Evolutionary conservation across 768 basidiomycete genomes (phyloP), one percentile per base, ranked within the genome.

Genomic region (Cystoderma amianthinum): DNA sequence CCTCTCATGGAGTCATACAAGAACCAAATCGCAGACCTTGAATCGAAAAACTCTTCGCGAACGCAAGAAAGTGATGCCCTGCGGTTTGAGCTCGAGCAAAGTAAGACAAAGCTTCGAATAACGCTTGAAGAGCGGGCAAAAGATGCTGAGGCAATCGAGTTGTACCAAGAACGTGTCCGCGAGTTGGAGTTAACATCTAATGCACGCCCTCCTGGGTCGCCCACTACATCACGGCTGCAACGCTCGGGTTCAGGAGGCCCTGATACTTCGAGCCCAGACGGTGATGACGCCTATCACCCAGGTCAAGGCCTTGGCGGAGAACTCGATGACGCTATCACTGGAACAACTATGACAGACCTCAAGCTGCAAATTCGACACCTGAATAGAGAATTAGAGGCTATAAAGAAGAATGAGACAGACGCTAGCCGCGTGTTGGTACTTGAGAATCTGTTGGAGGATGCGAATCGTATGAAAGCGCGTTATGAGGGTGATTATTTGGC

Each of bases 1-100:
- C 86, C 86, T 3, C 71, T 95, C 30, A 84, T 93, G 77, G 95
- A 97, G 47, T 87, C 82, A 1, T 95, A 96, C 68, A 94, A 90
- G 60, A 74, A 66, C 36, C 91, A 94, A 51, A 85, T 96, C 41
- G 68, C 77, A 13, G 81, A 88, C 15, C 72, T 95, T 15, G 94
- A 96, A 57, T 53, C 70, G 17, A 89, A 88, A 58, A 63, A 69
- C 35, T 78, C 85, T 0, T 48, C 71, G 2, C 78, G 80, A 32
- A 71, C 68, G 24, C 79, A 86, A 51, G 85, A 94, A 55, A 70
- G 80, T 17, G 85, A 92, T 43, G 70, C 73, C 0, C 62, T 90
- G 13, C 74, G 72, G 35, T 84, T 85, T 47, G 82, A 90, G 53
- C 71, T 95, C 11, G 87, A 90, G 12, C 84, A 88, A 60, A 71